These are phyloP conservation scores for Lunasporangiospora selenospora DNA, from an alignment of 192 early-diverging fungal genomes.

Conservation along the genomic window DNA sequence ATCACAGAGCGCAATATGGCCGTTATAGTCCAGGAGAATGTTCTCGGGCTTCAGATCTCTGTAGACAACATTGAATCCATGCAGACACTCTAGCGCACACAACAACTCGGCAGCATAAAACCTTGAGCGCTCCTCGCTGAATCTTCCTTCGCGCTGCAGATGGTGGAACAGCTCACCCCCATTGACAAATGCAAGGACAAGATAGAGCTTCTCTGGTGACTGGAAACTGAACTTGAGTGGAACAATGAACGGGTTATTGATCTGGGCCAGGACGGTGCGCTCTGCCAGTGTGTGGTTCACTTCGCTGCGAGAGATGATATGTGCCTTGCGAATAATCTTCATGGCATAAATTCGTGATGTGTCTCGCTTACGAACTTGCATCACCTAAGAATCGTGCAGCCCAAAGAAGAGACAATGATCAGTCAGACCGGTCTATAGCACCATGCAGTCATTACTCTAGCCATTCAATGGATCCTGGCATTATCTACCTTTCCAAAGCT, in stretches of 20 bases:
- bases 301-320: slow-evolving; percentile 92
- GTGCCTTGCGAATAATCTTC: slow-evolving; percentile 93
- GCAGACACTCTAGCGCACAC: slow-evolving; percentile 90
- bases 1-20: slow-evolving; percentile 95
- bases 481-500: slow-evolving; percentile 97
- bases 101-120: slow-evolving; percentile 96
- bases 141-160: slow-evolving; percentile 86
- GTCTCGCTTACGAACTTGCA: slow-evolving; percentile 93
- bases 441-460: background rate
- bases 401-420: background rate
- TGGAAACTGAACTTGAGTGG: slow-evolving; percentile 95
- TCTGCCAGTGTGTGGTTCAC: slow-evolving; percentile 96
- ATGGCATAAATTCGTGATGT: slow-evolving; percentile 96
- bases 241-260: slow-evolving; percentile 94
- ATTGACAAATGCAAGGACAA: slow-evolving; percentile 94
- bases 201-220: slow-evolving; percentile 92
- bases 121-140: slow-evolving; percentile 86
- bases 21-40: slow-evolving; percentile 91
- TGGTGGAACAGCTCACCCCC: slow-evolving; percentile 98
- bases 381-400: slow-evolving; percentile 64
- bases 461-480: too few relatives aligned
- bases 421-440: background rate
- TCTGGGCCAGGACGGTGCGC: slow-evolving; percentile 87
- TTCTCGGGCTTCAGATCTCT: slow-evolving; percentile 97
- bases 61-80: slow-evolving; percentile 90